Base-by-base conservation (phyloP, 116 monocot genomes). In the Trichopus zeylanicus region DNA sequence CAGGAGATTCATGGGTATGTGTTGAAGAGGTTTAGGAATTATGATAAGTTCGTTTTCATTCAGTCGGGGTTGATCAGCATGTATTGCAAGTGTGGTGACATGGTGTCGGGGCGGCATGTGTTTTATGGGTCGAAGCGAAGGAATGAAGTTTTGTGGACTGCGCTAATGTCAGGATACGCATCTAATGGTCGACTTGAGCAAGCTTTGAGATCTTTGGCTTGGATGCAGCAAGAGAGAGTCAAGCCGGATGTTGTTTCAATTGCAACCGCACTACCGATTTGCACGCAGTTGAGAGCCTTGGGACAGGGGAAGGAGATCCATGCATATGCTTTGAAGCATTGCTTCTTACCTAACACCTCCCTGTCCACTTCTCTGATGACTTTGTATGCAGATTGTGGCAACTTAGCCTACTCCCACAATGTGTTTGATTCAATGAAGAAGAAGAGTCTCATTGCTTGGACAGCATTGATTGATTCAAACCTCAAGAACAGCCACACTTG, bases 141-240 rank as follows among this genome's bases (percentile, higher is more conserved):
- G 63, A 97, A 87, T 78, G 73, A 52, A 5, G 79, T 97, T 5
- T 69, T 70, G 3, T 91, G 91, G 97, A 97, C 87, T 18, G 81
- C 91, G 26, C 58, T 97, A 7, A 81, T 91, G 70, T 87, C 97
- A 2, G 97, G 97, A 18, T 97, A 97, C 48, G 73, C 84, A 5
- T 84, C 73, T 0, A 97, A 82, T 23, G 77, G 84, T 2, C 67
- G 91, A 52, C 53, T 74, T 0, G 91, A 84, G 35, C 86, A 90
- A 55, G 84, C 91, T 1, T 46, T 97, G 67, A 81, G 90, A 26
- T 78, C 84, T 0, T 52, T 97, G 23, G 51, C 71, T 29, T 97
- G 91, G 91, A 97, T 97, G 97, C 97, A 91, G 51, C 78, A 84
- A 51, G 97, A 90, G 68, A 82, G 91, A n/a, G 27, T 97, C 10